Evolutionary conservation across 2,329 filamentous ascomycete genomes (phyloP).

Genomic region (Trichoderma aggressivum): DNA sequence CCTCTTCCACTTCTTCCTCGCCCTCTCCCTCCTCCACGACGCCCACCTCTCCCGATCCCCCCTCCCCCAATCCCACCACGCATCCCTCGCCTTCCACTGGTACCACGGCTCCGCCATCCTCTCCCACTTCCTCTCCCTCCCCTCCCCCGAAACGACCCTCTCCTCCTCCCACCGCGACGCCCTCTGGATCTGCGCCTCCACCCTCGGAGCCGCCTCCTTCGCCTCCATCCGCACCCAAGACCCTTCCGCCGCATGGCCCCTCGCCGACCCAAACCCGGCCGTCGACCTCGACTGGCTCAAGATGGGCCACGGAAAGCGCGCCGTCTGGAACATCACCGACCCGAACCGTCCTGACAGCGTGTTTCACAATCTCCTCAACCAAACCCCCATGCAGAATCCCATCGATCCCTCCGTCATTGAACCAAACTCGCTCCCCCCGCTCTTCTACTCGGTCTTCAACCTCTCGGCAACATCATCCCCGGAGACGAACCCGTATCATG

Average conservation of each 20-base stretch:
- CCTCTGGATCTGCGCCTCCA: slow-evolving; percentile 45
- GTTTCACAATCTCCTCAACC: slow-evolving; percentile 36
- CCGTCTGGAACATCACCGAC: slow-evolving; percentile 50
- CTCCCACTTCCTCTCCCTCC: slow-evolving; percentile 38
- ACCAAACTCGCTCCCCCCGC: slow-evolving; percentile 29
- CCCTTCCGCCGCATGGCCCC: slow-evolving; percentile 53
- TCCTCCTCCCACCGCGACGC: slow-evolving; percentile 42
- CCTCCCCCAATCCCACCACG: slow-evolving; percentile 25
- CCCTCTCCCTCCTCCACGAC: slow-evolving; percentile 53
- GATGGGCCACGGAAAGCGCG: slow-evolving; percentile 53
- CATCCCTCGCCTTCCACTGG: slow-evolving; percentile 44
- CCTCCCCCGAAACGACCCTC: slow-evolving; percentile 27
- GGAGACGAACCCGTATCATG: slow-evolving; percentile 33
- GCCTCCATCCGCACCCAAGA: slow-evolving; percentile 41
- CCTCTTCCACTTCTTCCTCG: slow-evolving; percentile 52
- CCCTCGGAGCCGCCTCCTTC: slow-evolving; percentile 46
- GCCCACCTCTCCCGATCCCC: slow-evolving; percentile 34
- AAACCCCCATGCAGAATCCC: slow-evolving; percentile 5
- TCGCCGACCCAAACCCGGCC: slow-evolving; percentile 38
- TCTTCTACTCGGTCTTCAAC: slow-evolving; percentile 31
- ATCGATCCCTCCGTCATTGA: slow-evolving; percentile 21
- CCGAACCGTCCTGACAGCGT: slow-evolving; percentile 46
- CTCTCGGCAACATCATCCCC: slow-evolving; percentile 24
- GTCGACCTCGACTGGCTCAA: slow-evolving; percentile 57
- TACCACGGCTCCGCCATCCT: slow-evolving; percentile 48